Evolutionary conservation across 2,329 filamentous ascomycete genomes (phyloP).

Genomic region (Trematosphaeria pertusa): DNA sequence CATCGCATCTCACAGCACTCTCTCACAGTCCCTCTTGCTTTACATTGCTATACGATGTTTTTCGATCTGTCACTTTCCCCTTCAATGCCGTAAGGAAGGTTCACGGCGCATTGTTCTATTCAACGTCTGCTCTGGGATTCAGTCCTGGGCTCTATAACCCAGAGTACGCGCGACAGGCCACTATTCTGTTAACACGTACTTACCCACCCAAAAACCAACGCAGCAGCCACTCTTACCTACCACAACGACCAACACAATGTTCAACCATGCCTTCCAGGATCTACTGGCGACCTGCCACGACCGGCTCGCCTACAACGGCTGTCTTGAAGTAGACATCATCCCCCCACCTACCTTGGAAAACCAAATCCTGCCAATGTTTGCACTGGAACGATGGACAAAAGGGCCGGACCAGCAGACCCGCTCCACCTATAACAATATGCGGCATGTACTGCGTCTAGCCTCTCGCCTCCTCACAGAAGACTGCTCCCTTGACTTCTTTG

Average conservation of each 20-base stretch:
- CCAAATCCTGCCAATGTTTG: conserved; percentile 23
- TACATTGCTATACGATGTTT: no score
- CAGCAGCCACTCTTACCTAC: no score
- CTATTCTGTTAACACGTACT: no score
- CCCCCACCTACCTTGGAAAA: conserved; percentile 15
- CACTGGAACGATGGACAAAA: conserved; percentile 21
- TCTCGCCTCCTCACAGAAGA: conserved; percentile 22
- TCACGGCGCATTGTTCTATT: no score
- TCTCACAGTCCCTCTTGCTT: no score
- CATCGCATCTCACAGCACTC: no score
- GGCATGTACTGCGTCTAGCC: conserved; percentile 21
- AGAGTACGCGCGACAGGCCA: no score
- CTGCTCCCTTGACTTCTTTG: conserved; percentile 24
- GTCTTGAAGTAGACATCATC: not conserved
- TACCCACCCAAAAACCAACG: no score
- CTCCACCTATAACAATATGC: conserved; percentile 8
- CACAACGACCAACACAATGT: not conserved
- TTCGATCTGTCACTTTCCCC: no score
- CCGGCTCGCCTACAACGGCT: not conserved
- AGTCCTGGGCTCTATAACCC: no score
- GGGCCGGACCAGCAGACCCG: conserved; percentile 19
- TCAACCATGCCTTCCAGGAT: not conserved
- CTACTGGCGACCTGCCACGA: not conserved
- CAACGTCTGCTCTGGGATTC: no score
- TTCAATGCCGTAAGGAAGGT: no score